Conservation (phyloP, 139 green algal species). For the Bryopsis sp. region DNA sequence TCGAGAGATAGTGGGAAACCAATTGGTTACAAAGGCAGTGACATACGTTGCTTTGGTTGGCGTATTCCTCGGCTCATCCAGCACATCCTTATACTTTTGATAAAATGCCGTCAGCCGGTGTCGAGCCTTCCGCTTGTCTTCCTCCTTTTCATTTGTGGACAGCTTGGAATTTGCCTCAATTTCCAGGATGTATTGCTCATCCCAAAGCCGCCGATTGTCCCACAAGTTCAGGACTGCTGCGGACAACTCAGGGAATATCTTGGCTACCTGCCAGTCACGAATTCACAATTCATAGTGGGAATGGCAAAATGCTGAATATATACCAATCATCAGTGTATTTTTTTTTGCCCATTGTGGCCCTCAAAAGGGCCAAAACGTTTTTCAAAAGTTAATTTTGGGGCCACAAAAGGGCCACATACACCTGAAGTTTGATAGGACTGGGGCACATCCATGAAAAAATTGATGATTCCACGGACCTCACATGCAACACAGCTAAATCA, state of each 20-base stretch:
- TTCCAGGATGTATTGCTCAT: conserved; percentile 5
- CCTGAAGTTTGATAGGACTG: not conserved
- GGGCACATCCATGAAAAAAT: too few relatives aligned
- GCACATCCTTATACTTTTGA: conserved; percentile 14
- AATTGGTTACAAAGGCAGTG: too few relatives aligned
- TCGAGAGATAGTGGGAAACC: too few relatives aligned
- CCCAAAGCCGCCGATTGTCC: conserved; percentile 33
- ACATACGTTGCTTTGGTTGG: too few relatives aligned
- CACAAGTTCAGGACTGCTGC: conserved; percentile 23
- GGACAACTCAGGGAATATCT: conserved; percentile 38
- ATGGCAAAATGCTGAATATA: too few relatives aligned
- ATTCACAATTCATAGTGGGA: not conserved
- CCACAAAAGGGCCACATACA: not conserved
- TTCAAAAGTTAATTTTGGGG: not conserved
- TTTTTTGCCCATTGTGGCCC: too few relatives aligned
- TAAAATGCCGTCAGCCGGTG: conserved; percentile 7
- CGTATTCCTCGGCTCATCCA: conserved; percentile 3
- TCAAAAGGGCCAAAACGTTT: too few relatives aligned
- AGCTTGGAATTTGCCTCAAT: not conserved
- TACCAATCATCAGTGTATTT: too few relatives aligned
- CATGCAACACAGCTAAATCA: too few relatives aligned
- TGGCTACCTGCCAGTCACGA: conserved; percentile 25
- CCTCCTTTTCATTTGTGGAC: not conserved
- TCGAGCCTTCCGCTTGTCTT: conserved; percentile 9
- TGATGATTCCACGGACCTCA: too few relatives aligned